phyloP scores from a whole-genome alignment of 257 asterid species.

The Plectranthus barbatus region DNA sequence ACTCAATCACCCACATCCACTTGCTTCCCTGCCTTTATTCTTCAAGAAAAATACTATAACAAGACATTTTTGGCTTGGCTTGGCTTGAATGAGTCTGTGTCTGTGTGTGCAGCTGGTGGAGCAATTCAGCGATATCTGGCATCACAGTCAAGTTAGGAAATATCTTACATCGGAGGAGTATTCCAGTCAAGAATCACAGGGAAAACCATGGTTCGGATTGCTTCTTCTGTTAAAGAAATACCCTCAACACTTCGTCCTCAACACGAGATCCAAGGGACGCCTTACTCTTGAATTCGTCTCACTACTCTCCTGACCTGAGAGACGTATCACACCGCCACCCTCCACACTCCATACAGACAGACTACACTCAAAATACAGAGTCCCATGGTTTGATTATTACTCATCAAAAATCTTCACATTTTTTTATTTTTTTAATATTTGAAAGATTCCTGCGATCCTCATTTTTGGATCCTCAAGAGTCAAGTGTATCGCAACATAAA shows the following conservation, averaged over 20 bases:
- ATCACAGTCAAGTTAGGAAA: constrained; percentile 77
- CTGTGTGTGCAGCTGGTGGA: constrained; percentile 62
- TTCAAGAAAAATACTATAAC: neutral
- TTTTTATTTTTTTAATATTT: too few species aligned
- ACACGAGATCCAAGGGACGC: constrained; percentile 80
- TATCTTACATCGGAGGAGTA: constrained; percentile 74
- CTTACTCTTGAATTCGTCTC: constrained; percentile 69
- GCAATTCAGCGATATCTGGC: constrained; percentile 66
- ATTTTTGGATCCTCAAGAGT: too few species aligned
- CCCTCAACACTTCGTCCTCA: constrained; percentile 89
- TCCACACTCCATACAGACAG: neutral
- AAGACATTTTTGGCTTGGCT: too few species aligned
- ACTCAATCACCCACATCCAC: too few species aligned
- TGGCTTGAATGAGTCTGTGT: too few species aligned
- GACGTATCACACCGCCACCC: too few species aligned
- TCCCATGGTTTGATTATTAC: too few species aligned
- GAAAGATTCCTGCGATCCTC: too few species aligned
- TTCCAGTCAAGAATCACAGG: constrained; percentile 53
- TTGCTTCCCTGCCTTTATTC: neutral
- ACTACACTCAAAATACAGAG: too few species aligned
- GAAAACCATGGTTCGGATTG: constrained; percentile 93
- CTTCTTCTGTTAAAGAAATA: constrained; percentile 73
- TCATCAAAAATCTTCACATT: too few species aligned
- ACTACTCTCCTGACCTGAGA: constrained; percentile 58
- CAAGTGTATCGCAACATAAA: too few species aligned